Evolutionary conservation across 371 early-diverging fungal genomes (phyloP).

Genomic region (Mortierella sp.): DNA sequence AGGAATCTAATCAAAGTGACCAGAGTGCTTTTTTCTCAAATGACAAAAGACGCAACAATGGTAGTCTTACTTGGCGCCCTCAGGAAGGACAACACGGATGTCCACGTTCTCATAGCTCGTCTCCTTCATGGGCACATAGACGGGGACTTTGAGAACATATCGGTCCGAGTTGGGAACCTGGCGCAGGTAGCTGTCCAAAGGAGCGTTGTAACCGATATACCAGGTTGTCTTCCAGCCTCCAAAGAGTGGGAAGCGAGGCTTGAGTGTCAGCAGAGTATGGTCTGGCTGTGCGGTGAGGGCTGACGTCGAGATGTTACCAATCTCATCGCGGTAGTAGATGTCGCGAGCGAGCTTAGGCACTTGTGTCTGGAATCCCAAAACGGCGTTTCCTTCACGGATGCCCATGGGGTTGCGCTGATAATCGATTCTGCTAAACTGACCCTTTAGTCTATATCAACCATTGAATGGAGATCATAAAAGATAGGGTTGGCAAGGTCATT

Average conservation of each 20-base stretch:
- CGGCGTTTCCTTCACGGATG: slow-evolving; percentile 69
- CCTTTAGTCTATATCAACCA: slow-evolving; percentile 69
- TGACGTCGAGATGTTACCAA: slow-evolving; percentile 98
- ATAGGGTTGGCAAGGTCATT: background rate
- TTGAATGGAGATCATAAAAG: too few relatives aligned
- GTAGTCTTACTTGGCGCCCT: slow-evolving; percentile 86
- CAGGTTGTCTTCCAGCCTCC: slow-evolving; percentile 97
- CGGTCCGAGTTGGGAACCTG: slow-evolving; percentile 56
- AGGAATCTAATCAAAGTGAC: background rate
- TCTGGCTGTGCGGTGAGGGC: slow-evolving; percentile 63
- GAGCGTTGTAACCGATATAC: slow-evolving; percentile 91
- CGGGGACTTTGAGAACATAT: slow-evolving; percentile 76
- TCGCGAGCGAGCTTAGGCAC: slow-evolving; percentile 75
- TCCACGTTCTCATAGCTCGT: slow-evolving; percentile 74
- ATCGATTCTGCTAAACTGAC: slow-evolving; percentile 81
- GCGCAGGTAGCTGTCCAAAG: slow-evolving; percentile 66
- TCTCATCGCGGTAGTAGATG: slow-evolving; percentile 91
- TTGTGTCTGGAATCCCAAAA: slow-evolving; percentile 64
- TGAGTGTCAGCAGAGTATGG: slow-evolving; percentile 71
- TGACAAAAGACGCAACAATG: background rate
- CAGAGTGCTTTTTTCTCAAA: background rate
- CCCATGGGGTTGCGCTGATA: slow-evolving; percentile 61
- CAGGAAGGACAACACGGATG: slow-evolving; percentile 87
- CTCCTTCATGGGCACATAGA: slow-evolving; percentile 73
- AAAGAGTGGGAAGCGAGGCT: slow-evolving; percentile 92